Percentiles rank a stretch among this genome's conserved stretches.
These are phyloP conservation scores for Candida orba DNA, from an alignment of 805 yeast genomes.

Conservation along the genomic window DNA sequence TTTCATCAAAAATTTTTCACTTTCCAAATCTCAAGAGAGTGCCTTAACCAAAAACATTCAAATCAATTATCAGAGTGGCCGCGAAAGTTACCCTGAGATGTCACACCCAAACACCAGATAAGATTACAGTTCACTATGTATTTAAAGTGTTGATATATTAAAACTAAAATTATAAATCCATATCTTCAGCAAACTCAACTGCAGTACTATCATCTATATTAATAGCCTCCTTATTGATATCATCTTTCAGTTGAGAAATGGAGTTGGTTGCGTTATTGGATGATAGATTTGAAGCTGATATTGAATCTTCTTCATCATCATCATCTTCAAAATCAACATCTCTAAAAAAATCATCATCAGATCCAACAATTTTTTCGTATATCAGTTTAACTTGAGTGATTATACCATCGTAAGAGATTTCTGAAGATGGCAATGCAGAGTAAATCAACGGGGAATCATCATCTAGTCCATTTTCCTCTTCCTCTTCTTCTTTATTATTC, in stretches of 20 bases:
- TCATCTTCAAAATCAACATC: conserved; percentile 91
- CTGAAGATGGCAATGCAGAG: conserved; percentile 70
- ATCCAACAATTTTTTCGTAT: conserved; percentile 77
- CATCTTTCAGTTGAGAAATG: neutral
- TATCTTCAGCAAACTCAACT: conserved; percentile 33
- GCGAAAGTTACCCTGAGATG: neutral
- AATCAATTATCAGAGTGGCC: neutral
- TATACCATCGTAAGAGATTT: conserved; percentile 86
- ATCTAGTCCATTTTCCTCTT: neutral
- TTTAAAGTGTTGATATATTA: no score
- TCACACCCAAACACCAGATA: conserved; percentile 2
- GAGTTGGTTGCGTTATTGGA: neutral
- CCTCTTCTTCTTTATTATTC: conserved; percentile 30
- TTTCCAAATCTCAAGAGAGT: neutral
- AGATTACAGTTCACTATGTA: no score
- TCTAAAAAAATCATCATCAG: conserved; percentile 85
- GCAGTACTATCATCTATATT: conserved; percentile 22
- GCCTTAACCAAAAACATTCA: neutral
- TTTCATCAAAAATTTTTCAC: conserved; percentile 3
- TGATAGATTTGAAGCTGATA: neutral
- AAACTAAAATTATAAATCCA: conserved; percentile 17
- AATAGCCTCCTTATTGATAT: conserved; percentile 1
- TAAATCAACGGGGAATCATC: conserved; percentile 27
- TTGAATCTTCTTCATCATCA: conserved; percentile 55
- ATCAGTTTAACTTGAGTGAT: conserved; percentile 72